A percentile compares a stretch with the other conserved stretches of the same genome.
Conservation (phyloP, 495 filamentous ascomycete genomes). For the Beverwykella pulmonaria region DNA sequence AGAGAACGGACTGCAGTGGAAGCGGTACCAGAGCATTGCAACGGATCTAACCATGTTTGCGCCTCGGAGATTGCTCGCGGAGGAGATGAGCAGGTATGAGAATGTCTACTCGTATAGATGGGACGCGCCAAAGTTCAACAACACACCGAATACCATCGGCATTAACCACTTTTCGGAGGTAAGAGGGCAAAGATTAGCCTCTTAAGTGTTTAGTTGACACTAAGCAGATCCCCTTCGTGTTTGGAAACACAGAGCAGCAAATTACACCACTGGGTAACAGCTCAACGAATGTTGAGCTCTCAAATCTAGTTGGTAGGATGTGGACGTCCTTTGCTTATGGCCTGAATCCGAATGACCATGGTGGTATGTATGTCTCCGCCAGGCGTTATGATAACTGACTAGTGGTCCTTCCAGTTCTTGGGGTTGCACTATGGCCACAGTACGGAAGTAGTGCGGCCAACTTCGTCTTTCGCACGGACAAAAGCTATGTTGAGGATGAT, state of each 20-base stretch:
- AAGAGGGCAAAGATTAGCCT: conserved; percentile 54
- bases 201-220: conserved; percentile 17
- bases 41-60: conserved; percentile 69
- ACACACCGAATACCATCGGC: conserved; percentile 72
- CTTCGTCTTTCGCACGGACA: conserved; percentile 1
- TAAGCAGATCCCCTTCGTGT: conserved; percentile 8
- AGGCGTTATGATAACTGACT: not conserved
- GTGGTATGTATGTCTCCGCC: not conserved
- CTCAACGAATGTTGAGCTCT: conserved; percentile 40
- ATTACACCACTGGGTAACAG: not conserved
- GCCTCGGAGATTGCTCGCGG: conserved; percentile 59
- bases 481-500: conserved; percentile 5
- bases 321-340: conserved; percentile 67
- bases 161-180: conserved; percentile 65
- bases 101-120: conserved; percentile 69
- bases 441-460: not conserved
- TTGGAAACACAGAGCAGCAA: conserved; percentile 50
- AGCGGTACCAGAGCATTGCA: conserved; percentile 69
- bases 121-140: conserved; percentile 63
- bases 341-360: conserved; percentile 58
- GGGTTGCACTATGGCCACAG: not conserved
- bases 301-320: conserved; percentile 57
- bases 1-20: conserved; percentile 69
- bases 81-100: conserved; percentile 54
- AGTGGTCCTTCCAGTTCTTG: not conserved